Evolutionary conservation across 495 filamentous ascomycete genomes (phyloP).

Genomic region (Amphirosellinia nigrospora): DNA sequence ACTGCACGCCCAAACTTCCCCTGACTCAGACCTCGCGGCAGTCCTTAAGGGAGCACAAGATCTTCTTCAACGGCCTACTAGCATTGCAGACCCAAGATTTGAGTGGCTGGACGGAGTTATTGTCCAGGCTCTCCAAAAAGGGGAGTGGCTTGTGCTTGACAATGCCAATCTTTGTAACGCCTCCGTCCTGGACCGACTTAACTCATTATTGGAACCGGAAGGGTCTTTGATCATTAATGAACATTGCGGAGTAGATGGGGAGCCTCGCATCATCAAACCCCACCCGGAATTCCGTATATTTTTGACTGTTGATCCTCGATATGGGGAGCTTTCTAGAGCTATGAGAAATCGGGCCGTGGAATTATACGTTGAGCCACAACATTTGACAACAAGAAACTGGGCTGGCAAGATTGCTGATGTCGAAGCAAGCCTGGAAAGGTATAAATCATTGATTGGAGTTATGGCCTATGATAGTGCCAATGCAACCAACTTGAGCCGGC

Average conservation of each 20-base stretch:
- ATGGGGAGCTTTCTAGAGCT: slow-evolving; percentile 92
- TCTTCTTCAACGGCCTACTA: slow-evolving; percentile 51
- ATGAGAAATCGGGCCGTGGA: slow-evolving; percentile 97
- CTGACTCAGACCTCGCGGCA: slow-evolving; percentile 35
- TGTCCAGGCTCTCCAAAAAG: slow-evolving; percentile 82
- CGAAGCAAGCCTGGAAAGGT: slow-evolving; percentile 51
- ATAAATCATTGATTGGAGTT: slow-evolving; percentile 32
- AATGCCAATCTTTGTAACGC: slow-evolving; percentile 96
- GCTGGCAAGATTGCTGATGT: slow-evolving; percentile 45
- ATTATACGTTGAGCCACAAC: slow-evolving; percentile 68
- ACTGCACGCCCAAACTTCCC: slow-evolving; percentile 34
- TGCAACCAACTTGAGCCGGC: slow-evolving; percentile 25
- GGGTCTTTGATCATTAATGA: slow-evolving; percentile 90
- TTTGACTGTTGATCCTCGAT: slow-evolving; percentile 88
- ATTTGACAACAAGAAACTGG: slow-evolving; percentile 26
- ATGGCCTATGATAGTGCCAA: slow-evolving; percentile 26
- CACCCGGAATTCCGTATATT: slow-evolving; percentile 92
- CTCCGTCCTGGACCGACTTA: slow-evolving; percentile 92
- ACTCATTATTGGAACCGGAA: slow-evolving; percentile 90
- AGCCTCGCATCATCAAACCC: slow-evolving; percentile 77
- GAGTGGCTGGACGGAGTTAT: slow-evolving; percentile 96
- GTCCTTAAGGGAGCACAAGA: slow-evolving; percentile 40
- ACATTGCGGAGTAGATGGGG: slow-evolving; percentile 81
- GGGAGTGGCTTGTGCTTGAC: slow-evolving; percentile 92
- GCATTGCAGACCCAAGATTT: slow-evolving; percentile 75